Base-by-base conservation (phyloP, 345 rosid species). In the Gossypium longicalyx region DNA sequence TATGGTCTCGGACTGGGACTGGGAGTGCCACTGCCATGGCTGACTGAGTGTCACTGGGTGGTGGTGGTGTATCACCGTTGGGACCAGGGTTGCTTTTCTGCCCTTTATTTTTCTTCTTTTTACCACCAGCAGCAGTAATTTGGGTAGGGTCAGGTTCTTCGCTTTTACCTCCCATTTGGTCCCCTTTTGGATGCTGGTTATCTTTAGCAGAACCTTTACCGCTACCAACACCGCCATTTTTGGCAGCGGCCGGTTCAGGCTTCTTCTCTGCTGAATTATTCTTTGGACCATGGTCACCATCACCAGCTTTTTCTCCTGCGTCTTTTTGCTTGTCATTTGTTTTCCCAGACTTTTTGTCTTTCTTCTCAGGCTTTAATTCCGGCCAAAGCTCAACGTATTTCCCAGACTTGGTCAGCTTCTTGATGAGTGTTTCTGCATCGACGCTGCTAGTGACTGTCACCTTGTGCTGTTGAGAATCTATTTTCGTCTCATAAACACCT, bases 311-410 rank as follows among this genome's bases (percentile, higher is more conserved):
- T 56, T 66, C 38, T 16, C 20, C 76, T 27, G 68, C 77, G 44
- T 71, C 83, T 58, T 77, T 80, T 12, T 72, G 64, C 48, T 83
- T 80, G n/a, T 76, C 80, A 48, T 65, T 82, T 2, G 77, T 43
- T 74, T 80, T 83, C 7, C 58, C 73, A 4, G 83, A 58, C 73
- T 78, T 81, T 52, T 85, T 82, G 61, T 68, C 75, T 69, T 71
- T 74, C 70, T 81, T 74, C 1, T 70, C 81, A 9, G 65, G 48
- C 49, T 76, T 75, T 71, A 22, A 3, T 57, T 83, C 77, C 1
- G 88, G 87, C 92, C 89, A 87, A 25, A 87, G 85, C 84, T 88
- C 92, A 12, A 88, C 97, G 72, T 78, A 78, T 73, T 91, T 91
- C 15, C 93, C 89, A 3, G 90, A 86, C 53, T 71, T 86, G 13